These are phyloP conservation scores for Reutealis trisperma DNA, from an alignment of 345 rosid genomes.

Conservation along the genomic window DNA sequence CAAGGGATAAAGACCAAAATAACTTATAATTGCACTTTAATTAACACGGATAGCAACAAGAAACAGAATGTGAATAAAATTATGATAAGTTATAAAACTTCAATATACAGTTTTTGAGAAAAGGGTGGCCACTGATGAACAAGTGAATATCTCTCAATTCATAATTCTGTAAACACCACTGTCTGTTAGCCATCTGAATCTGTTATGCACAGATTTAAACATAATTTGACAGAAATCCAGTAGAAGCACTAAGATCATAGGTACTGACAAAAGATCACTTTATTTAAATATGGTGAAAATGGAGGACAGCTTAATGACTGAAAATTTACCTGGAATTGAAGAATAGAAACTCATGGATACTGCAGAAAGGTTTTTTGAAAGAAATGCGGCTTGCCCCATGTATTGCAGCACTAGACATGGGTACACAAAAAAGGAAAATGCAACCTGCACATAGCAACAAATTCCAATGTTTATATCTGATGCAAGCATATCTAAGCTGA, in stretches of 20 bases:
- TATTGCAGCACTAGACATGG: constrained; percentile 97
- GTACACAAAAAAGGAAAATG: constrained; percentile 68
- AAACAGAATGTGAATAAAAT: constrained; percentile 10
- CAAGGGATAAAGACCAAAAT: constrained; percentile 11
- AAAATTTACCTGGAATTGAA: constrained; percentile 79
- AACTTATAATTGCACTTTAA: neutral
- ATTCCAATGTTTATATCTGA: neutral
- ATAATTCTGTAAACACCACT: neutral
- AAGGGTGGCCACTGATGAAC: neutral
- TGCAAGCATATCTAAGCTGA: neutral
- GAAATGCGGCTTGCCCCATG: constrained; percentile 97
- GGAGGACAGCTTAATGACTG: neutral
- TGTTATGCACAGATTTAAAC: neutral
- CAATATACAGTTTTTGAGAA: neutral
- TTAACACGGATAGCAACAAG: constrained; percentile 6
- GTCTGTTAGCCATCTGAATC: neutral
- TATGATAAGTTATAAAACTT: neutral
- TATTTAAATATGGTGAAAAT: neutral
- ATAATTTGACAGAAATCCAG: neutral
- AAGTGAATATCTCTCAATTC: neutral
- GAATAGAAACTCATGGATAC: constrained; percentile 67
- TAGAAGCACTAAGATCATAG: constrained; percentile 1
- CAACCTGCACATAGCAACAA: constrained; percentile 57
- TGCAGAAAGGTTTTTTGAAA: constrained; percentile 71
- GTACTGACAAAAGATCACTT: neutral